Evolutionary conservation across 306 rosid species (phyloP).

Genomic region (Spatholobus suberectus): DNA sequence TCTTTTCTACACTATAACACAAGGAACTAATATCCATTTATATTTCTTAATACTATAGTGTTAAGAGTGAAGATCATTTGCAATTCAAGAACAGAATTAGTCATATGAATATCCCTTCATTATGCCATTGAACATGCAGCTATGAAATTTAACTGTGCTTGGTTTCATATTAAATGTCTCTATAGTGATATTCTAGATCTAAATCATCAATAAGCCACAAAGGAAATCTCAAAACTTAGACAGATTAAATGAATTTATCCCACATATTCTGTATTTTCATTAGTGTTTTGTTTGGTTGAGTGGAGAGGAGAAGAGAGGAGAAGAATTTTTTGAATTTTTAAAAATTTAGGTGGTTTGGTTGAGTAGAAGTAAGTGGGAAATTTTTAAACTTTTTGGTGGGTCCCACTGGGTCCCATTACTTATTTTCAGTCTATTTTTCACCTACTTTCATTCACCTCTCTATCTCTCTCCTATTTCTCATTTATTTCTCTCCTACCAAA

Average conservation of each 20-base stretch:
- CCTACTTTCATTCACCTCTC: no score
- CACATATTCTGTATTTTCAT: neutral
- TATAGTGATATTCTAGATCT: neutral
- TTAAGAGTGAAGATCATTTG: neutral
- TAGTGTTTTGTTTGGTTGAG: no score
- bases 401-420: no score
- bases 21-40: slow-evolving; percentile 15
- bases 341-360: no score
- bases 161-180: neutral
- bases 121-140: neutral
- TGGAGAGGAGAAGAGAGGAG: no score
- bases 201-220: neutral
- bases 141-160: neutral
- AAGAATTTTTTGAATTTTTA: no score
- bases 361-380: no score
- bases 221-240: neutral
- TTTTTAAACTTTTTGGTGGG: no score
- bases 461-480: no score
- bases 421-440: no score
- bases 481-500: no score
- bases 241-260: neutral
- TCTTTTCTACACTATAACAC: neutral
- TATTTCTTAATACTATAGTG: neutral
- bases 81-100: slow-evolving; percentile 10
- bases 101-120: neutral